Base-by-base conservation (phyloP, 106 monocot species). In the Xerophyta viscosa region DNA sequence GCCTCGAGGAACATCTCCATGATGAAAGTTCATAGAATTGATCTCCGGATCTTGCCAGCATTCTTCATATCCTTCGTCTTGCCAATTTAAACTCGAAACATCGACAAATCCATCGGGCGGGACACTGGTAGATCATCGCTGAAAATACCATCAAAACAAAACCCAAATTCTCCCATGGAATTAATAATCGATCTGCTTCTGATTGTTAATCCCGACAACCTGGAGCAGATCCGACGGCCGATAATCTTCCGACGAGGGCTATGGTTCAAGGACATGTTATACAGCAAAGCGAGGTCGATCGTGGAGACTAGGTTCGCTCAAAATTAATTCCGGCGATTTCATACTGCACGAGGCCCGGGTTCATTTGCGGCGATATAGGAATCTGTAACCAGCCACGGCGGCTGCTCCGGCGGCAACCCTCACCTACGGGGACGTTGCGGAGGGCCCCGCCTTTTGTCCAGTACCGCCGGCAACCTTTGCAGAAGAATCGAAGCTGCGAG, bases 401-500 rank as follows among this genome's bases (percentile, higher is more conserved):
- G 6, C 15, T 10, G 39, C 39, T 39, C 27, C 27, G 24, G 6
- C 51, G 51, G 51, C 51, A 51, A 8, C 51, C 51, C 11, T 9
- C 51, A 15, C 51, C 51, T 2, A 27, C 51, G 14, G 51, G 51
- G 3, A 51, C 27, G 10, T 51, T 44, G 43, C 17, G 2, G n/a
- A 45, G 49, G 49, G 66, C 56, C 6, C 66, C 66, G 20, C 66
- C 66, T 33, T 67, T 67, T 15, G 66, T 58, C 66, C 58, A 67
- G 58, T 67, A 67, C 31, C 66, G 33, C 8, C 49, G 30, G 56
- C 66, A 67, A 49, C 48, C 66, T 28, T 67, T 67, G 66, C 66
- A 67, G 66, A 67, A 67, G 58, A 57, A 67, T 3, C 58, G 43
- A 10, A 33, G 24, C 47, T 39, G 39, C 39, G 39, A 39, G 39